phyloP scores from a whole-genome alignment of 345 rosid genomes.

The Eucalyptus rudis region DNA sequence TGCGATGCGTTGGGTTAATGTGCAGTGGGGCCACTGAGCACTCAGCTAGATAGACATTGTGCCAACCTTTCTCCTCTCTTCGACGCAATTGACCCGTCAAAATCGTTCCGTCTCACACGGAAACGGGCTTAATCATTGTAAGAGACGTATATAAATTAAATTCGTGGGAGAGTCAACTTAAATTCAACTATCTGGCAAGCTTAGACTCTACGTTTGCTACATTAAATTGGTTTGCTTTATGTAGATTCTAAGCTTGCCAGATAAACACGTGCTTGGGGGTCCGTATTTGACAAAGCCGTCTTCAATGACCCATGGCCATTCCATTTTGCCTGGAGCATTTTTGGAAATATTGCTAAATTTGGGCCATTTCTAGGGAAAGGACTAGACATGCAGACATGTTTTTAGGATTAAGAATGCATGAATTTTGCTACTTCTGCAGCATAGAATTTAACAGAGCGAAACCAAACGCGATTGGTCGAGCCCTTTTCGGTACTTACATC shows the following conservation, averaged over 20 bases:
- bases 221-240: not conserved
- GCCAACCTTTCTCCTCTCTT: not conserved
- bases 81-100: not conserved
- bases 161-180: not conserved
- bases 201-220: not conserved
- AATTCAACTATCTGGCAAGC: not conserved
- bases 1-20: not conserved
- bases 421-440: not conserved
- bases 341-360: not conserved
- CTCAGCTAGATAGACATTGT: not conserved
- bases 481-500: slow-evolving; percentile 38
- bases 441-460: not conserved
- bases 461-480: not conserved
- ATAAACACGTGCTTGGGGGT: not conserved
- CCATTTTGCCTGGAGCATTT: not conserved
- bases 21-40: not conserved
- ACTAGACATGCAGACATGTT: not conserved
- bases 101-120: not conserved
- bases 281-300: not conserved
- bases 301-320: not conserved
- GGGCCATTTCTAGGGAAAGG: not conserved
- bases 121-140: not conserved
- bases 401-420: not conserved
- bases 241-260: not conserved
- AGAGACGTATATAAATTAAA: not conserved